Percentiles rank a stretch among this genome's conserved stretches.
These are phyloP conservation scores for Lathyrus aphaca DNA, from an alignment of 306 rosid genomes.

Conservation along the genomic window DNA sequence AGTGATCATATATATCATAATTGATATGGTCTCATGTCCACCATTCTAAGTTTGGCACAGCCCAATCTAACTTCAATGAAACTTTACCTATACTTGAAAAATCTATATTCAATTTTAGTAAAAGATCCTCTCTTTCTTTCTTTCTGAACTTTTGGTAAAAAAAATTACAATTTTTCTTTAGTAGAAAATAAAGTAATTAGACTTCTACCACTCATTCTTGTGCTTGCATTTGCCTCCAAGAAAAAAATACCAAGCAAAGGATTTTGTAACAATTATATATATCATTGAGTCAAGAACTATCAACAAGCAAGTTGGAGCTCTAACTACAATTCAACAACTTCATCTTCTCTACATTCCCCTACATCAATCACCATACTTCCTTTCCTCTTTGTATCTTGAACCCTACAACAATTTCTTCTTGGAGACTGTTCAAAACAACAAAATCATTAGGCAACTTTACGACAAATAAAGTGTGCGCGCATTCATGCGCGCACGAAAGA, in stretches of 20 bases:
- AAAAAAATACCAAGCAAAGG: neutral
- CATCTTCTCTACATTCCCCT: conserved; percentile 60
- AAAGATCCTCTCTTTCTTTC: neutral
- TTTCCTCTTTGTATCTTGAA: conserved; percentile 44
- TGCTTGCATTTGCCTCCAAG: conserved; percentile 19
- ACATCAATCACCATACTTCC: conserved; percentile 56
- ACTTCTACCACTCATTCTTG: conserved; percentile 18
- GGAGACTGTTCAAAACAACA: conserved; percentile 56
- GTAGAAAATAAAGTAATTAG: conserved; percentile 6
- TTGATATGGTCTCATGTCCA: too few species aligned
- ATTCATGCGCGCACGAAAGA: neutral
- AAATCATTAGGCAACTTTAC: neutral
- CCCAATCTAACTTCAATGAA: too few species aligned
- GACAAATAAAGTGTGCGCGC: too few species aligned
- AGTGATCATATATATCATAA: too few species aligned
- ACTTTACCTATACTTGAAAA: neutral
- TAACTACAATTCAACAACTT: conserved; percentile 51
- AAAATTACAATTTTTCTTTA: neutral
- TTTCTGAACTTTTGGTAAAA: neutral
- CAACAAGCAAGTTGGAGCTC: conserved; percentile 1
- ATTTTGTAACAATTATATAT: neutral
- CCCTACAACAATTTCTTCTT: conserved; percentile 75
- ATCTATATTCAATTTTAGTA: neutral
- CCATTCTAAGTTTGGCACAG: too few species aligned
- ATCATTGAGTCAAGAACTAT: conserved; percentile 16